These are phyloP conservation scores for cucumber (Cucumis sativus) DNA, from an alignment of 306 rosid genomes.

Conservation along the genomic window DNA sequence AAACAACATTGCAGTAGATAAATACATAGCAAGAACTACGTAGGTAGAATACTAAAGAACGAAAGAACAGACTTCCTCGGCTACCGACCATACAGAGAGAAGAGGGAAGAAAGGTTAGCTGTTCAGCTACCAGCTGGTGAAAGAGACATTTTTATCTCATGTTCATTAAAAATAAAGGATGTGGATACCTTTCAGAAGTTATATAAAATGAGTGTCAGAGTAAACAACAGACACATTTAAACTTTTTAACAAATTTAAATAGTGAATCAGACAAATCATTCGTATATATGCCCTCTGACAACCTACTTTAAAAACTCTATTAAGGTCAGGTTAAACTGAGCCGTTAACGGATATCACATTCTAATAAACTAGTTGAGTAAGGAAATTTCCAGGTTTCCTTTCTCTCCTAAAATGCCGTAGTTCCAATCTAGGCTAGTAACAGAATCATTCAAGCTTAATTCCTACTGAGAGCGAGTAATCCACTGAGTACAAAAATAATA, in stretches of 20 bases:
- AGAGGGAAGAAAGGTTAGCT: too few relatives aligned
- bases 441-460: background rate
- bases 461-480: background rate
- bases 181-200: background rate
- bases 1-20: background rate
- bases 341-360: background rate
- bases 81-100: too few relatives aligned
- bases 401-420: background rate
- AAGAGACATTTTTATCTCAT: background rate
- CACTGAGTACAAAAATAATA: constrained; percentile 4
- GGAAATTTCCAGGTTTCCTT: background rate
- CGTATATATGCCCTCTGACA: background rate
- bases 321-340: background rate
- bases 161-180: background rate
- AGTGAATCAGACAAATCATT: background rate
- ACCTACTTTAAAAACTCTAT: background rate
- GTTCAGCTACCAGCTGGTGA: background rate
- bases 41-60: background rate
- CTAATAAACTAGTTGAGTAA: background rate
- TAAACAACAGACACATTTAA: background rate
- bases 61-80: background rate
- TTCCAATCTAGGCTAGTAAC: background rate
- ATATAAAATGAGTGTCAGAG: background rate
- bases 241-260: background rate
- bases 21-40: background rate